Conservation (phyloP, 441 rosid species). For the Populus hybrid region DNA sequence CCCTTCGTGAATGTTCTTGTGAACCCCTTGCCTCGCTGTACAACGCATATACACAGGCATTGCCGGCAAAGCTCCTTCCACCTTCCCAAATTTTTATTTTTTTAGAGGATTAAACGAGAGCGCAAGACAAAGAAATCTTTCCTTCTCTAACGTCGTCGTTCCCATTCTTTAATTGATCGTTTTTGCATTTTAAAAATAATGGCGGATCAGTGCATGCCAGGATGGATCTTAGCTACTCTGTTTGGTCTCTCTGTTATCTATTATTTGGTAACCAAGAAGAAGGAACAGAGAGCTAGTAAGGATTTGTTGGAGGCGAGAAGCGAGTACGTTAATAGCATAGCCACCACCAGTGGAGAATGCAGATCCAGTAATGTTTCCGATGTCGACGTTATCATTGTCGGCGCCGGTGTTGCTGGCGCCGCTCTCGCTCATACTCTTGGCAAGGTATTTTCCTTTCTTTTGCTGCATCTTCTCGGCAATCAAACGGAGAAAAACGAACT, state of each 20-base stretch:
- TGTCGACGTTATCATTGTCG: too few species aligned
- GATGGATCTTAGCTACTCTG: neutral
- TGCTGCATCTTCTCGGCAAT: neutral
- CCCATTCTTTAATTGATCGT: neutral
- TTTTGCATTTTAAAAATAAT: neutral
- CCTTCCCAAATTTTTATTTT: neutral
- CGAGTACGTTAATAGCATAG: constrained; percentile 28
- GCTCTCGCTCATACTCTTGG: constrained; percentile 85
- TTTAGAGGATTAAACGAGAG: neutral
- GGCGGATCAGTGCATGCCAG: neutral
- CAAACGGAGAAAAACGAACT: neutral
- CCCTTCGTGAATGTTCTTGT: neutral
- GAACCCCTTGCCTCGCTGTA: too few species aligned
- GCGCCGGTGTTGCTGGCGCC: too few species aligned
- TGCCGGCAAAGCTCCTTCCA: neutral
- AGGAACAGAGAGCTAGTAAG: neutral
- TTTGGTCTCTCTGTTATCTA: neutral
- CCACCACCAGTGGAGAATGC: constrained; percentile 33
- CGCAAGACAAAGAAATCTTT: neutral
- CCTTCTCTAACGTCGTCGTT: neutral
- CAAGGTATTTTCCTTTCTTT: constrained; percentile 38
- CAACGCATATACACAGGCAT: neutral
- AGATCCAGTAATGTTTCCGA: constrained; percentile 37
- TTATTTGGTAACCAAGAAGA: neutral
- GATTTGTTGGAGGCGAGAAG: constrained; percentile 8